A percentile compares a stretch with the other conserved stretches of the same genome.
phyloP scores from a whole-genome alignment of 2,329 filamentous ascomycete genomes.

The Aquanectria penicillioides region DNA sequence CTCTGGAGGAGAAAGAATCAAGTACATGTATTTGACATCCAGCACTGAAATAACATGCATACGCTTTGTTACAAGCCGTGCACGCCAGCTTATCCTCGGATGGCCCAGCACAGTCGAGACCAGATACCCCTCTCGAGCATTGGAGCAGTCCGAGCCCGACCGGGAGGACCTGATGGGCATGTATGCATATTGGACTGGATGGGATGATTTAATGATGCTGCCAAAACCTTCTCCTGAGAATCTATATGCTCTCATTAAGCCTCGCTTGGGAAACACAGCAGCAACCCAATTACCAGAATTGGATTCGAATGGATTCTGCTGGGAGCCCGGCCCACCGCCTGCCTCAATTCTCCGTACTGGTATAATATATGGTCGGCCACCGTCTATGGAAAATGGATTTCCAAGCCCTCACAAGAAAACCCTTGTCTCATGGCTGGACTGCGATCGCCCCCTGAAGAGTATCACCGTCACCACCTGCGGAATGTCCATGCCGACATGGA shows the following conservation, averaged over 20 bases:
- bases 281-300: too few relatives aligned
- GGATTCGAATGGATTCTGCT: not conserved
- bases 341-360: not conserved
- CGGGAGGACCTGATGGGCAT: not conserved
- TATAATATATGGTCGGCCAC: not conserved
- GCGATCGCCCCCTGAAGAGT: not conserved
- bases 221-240: not conserved
- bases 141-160: not conserved
- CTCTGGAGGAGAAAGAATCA: not conserved
- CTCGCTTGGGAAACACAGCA: not conserved
- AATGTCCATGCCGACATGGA: too few relatives aligned
- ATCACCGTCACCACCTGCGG: not conserved
- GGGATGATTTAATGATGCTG: too few relatives aligned
- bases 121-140: not conserved
- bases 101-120: not conserved
- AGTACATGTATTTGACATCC: not conserved
- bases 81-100: not conserved
- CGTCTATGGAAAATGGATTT: not conserved
- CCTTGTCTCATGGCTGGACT: not conserved
- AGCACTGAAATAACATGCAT: not conserved
- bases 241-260: not conserved
- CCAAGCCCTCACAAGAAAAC: not conserved
- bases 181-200: not conserved
- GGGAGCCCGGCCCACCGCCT: not conserved
- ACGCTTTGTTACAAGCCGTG: not conserved